Evolutionary conservation across 1,284 basidiomycete genomes (phyloP).

Genomic region (Cutaneotrichosporon cyanovorans): DNA sequence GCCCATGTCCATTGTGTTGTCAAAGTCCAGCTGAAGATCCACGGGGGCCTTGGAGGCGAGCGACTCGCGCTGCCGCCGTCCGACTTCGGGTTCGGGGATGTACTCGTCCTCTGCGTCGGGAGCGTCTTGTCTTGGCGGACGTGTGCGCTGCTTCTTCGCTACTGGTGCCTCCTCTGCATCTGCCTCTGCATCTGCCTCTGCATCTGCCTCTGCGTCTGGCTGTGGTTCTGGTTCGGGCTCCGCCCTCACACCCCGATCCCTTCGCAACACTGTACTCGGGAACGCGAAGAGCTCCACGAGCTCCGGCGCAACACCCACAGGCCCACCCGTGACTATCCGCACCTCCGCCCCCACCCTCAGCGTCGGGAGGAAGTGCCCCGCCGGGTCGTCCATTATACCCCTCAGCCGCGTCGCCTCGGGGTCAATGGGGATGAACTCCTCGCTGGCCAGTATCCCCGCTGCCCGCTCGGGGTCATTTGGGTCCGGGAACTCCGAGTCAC

Average conservation of each 20-base stretch:
- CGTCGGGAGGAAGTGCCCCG: conserved; percentile 75
- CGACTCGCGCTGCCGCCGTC: conserved; percentile 44
- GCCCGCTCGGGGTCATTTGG: too few relatives aligned
- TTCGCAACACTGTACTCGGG: conserved; percentile 52
- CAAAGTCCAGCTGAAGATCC: conserved; percentile 7
- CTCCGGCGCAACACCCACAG: conserved; percentile 61
- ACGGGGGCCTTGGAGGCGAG: conserved; percentile 16
- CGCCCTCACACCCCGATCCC: conserved; percentile 48
- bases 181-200: too few relatives aligned
- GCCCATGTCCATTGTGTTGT: conserved; percentile 5
- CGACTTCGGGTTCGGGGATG: conserved; percentile 58
- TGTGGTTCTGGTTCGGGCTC: conserved; percentile 8
- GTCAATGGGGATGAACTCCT: conserved; percentile 75
- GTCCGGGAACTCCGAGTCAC: conserved; percentile 62
- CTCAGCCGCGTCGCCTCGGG: conserved; percentile 70
- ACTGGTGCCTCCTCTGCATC: neutral
- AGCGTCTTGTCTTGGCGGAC: too few relatives aligned
- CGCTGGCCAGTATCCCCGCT: conserved; percentile 58
- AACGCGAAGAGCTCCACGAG: conserved; percentile 74
- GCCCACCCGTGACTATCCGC: conserved; percentile 66
- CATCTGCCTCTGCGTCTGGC: conserved; percentile 26
- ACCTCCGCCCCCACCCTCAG: conserved; percentile 56
- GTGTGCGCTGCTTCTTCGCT: conserved; percentile 5
- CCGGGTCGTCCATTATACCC: conserved; percentile 75
- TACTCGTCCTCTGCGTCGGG: conserved; percentile 9